These are phyloP conservation scores for Lentinula raphanica DNA, from an alignment of 768 basidiomycete genomes.

Conservation along the genomic window DNA sequence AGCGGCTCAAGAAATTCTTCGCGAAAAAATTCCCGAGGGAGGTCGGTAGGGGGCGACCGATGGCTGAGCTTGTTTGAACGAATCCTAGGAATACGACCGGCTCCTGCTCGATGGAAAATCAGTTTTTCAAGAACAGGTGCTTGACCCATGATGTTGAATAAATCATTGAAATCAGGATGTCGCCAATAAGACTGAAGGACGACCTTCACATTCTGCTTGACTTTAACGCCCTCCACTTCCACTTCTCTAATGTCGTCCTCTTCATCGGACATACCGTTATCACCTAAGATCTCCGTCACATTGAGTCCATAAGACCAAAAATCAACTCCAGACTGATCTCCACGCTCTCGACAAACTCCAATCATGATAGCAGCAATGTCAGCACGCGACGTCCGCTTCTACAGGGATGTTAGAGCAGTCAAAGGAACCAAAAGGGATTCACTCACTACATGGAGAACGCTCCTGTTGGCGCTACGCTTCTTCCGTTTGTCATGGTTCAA, in stretches of 20 bases:
- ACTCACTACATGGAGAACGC: not conserved
- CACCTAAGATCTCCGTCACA: not conserved
- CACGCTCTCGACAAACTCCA: not conserved
- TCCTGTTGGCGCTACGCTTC: not conserved
- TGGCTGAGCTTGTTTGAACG: not conserved
- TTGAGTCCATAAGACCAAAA: not conserved
- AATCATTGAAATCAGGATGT: not conserved
- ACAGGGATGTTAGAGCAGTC: not conserved
- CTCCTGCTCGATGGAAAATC: not conserved
- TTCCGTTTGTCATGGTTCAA: not conserved
- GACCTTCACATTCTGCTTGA: not conserved
- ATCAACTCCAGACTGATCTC: not conserved
- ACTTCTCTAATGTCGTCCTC: not conserved
- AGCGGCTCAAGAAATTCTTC: not conserved
- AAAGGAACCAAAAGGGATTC: not conserved
- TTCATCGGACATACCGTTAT: not conserved
- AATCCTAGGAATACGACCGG: not conserved
- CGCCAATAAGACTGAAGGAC: not conserved
- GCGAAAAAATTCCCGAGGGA: not conserved
- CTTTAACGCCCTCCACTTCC: not conserved
- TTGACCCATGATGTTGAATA: not conserved
- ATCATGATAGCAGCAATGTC: not conserved
- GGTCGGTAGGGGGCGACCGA: not conserved
- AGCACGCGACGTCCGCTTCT: not conserved
- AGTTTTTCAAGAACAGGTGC: not conserved